Conservation (phyloP, 1,284 basidiomycete genomes). For the Filobasidium uniguttulatum region DNA sequence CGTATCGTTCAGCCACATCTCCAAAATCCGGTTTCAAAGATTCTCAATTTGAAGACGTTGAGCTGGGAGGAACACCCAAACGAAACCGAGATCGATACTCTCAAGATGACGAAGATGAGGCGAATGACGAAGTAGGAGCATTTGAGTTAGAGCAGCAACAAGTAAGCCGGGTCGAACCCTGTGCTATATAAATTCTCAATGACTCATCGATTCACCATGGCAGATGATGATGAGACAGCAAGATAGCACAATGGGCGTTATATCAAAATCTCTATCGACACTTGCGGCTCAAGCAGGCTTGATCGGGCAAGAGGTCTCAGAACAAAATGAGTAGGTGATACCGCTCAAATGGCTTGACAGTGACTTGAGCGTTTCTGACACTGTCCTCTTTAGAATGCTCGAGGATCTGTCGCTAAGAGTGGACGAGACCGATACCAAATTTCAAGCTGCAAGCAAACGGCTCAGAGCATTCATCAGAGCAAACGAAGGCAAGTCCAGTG, state of each 20-base stretch:
- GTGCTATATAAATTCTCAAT: no score
- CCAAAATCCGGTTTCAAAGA: not conserved
- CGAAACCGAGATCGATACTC: not conserved
- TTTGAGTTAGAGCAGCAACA: slow-evolving; percentile 12
- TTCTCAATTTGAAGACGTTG: slow-evolving; percentile 7
- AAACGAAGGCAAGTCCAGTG: slow-evolving; percentile 51
- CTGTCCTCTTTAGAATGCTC: slow-evolving; percentile 49
- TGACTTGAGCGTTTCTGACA: not conserved
- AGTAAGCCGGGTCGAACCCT: not conserved
- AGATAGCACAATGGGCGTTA: slow-evolving; percentile 69
- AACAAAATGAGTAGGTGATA: slow-evolving; percentile 64
- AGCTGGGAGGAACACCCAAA: slow-evolving; percentile 3
- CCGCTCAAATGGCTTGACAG: not conserved
- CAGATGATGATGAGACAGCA: slow-evolving; percentile 73
- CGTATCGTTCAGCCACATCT: no score
- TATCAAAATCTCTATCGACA: slow-evolving; percentile 65
- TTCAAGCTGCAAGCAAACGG: slow-evolving; percentile 53
- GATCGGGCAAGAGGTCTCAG: slow-evolving; percentile 74
- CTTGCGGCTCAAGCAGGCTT: slow-evolving; percentile 74
- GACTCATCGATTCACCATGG: not conserved
- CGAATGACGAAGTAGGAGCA: slow-evolving; percentile 4
- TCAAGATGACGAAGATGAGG: not conserved
- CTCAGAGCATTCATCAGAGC: slow-evolving; percentile 69
- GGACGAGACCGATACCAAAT: slow-evolving; percentile 56
- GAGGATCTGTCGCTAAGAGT: slow-evolving; percentile 64